phyloP scores from a whole-genome alignment of 2,329 filamentous ascomycete genomes.

The Fusarium camptoceras region DNA sequence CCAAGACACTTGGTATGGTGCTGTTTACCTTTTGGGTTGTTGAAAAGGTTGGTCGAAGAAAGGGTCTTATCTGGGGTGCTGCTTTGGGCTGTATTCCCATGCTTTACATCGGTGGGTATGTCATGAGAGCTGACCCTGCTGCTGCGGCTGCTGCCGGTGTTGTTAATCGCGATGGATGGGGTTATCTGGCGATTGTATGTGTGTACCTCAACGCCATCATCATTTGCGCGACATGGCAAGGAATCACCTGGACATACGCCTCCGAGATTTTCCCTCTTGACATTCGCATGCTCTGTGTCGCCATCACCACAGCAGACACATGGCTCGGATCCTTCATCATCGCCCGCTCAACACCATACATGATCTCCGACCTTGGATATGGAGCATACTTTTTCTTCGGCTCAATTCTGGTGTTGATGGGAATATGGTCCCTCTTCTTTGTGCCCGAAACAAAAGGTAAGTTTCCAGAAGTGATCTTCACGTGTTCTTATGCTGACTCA shows the following conservation, averaged over 20 bases:
- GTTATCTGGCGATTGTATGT: conserved; percentile 59
- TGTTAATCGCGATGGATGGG: conserved; percentile 55
- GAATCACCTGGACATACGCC: conserved; percentile 59
- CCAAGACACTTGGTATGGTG: conserved; percentile 53
- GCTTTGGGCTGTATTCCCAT: conserved; percentile 54
- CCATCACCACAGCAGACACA: conserved; percentile 51
- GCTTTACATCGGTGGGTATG: conserved; percentile 56
- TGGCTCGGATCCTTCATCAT: conserved; percentile 58
- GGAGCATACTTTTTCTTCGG: conserved; percentile 67
- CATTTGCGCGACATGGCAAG: conserved; percentile 57
- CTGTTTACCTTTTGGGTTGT: conserved; percentile 59
- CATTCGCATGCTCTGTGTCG: conserved; percentile 52
- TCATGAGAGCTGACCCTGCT: conserved; percentile 50
- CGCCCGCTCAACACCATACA: conserved; percentile 55
- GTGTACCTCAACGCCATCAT: conserved; percentile 58
- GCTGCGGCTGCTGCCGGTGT: conserved; percentile 58
- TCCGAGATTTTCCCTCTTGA: conserved; percentile 60
- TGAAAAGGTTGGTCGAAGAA: conserved; percentile 61
- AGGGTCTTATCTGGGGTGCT: conserved; percentile 57
- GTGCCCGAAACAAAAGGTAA: conserved; percentile 64
- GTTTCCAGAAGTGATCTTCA: conserved; percentile 1
- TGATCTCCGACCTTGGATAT: conserved; percentile 57
- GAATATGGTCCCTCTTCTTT: conserved; percentile 62
- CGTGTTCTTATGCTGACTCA: conserved; percentile 3
- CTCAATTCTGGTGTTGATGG: conserved; percentile 56